Percentiles rank a stretch among this genome's conserved stretches.
phyloP scores from a whole-genome alignment of 225 moss, liverwort and hornwort species.

The Pseudoscleropodium purum region DNA sequence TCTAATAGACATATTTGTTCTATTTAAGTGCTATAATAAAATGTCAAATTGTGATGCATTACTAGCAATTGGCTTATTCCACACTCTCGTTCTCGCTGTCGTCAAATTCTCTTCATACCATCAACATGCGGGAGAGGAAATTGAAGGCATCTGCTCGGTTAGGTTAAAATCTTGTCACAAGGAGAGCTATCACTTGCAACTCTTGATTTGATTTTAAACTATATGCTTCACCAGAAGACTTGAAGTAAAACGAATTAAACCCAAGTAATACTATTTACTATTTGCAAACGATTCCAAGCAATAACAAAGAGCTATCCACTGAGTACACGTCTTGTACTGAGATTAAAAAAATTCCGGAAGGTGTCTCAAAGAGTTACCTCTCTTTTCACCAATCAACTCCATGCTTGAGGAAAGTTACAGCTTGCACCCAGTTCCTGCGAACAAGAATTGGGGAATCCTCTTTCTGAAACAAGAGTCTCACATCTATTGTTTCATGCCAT shows the following conservation, averaged over 20 bases:
- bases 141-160: not conserved
- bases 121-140: not conserved
- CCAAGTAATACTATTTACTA: no score
- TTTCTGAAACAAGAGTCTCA: not conserved
- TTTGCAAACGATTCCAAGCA: not conserved
- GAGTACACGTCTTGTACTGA: not conserved
- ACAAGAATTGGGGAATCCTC: not conserved
- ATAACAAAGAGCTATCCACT: not conserved
- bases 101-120: not conserved
- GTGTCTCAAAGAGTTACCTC: not conserved
- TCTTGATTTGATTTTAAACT: not conserved
- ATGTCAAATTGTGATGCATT: not conserved
- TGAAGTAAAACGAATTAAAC: not conserved
- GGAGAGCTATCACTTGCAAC: not conserved
- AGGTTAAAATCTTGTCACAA: not conserved
- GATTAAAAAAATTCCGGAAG: not conserved
- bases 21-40: not conserved
- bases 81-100: not conserved
- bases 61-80: not conserved
- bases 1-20: not conserved
- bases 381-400: not conserved
- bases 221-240: not conserved
- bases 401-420: not conserved
- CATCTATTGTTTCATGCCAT: not conserved
- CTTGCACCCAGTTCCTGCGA: not conserved